Base-by-base conservation (phyloP, 1,284 basidiomycete genomes). In the Ceratobasidium sp. region DNA sequence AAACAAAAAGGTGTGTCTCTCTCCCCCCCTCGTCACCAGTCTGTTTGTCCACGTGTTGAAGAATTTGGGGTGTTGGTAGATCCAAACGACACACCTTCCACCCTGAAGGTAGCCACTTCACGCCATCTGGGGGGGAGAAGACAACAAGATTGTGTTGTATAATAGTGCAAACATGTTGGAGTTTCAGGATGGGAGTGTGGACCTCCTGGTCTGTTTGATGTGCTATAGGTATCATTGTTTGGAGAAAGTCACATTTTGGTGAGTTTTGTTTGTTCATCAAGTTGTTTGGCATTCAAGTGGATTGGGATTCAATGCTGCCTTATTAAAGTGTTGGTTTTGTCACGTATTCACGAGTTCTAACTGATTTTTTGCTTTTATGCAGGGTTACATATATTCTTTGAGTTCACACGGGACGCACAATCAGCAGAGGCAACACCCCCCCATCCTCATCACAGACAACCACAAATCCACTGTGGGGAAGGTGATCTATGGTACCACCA, bases 391-490 rank as follows among this genome's bases (percentile, higher is more conserved):
- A 99, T 82, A 92, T 91, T 22, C 89, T 99, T 86, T 89, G 92
- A 79, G 94, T 98, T 78, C 86, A 91, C 79, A 87, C 85, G 47
- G 96, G 96, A 8, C 89, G 92, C 31, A 83, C 96, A 63, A 89
- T 99, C 71, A 97, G 95, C 11, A 89, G 89, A 11, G 95, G 95
- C 1, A 89, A 88, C 60, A 96, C 95, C 1, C 91, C 92, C 96
- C 97, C 1, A 97, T 99, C 80, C 97, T 99, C 92, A 99, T 99
- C 79, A 99, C 97, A 2, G 98, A 99, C 83, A 98, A 99, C 82
- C 97, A 98, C 85, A 98, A 98, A 84, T 96, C 95, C 47, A 90
- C 88, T 6, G 41, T 57, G 29, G 22, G 50, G 41, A 44, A 75
- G 74, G 57, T 69, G n/a, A n/a, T n/a, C n/a, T n/a, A n/a, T n/a